phyloP scores from a whole-genome alignment of 257 asterid species.

The Penstemon davidsonii region DNA sequence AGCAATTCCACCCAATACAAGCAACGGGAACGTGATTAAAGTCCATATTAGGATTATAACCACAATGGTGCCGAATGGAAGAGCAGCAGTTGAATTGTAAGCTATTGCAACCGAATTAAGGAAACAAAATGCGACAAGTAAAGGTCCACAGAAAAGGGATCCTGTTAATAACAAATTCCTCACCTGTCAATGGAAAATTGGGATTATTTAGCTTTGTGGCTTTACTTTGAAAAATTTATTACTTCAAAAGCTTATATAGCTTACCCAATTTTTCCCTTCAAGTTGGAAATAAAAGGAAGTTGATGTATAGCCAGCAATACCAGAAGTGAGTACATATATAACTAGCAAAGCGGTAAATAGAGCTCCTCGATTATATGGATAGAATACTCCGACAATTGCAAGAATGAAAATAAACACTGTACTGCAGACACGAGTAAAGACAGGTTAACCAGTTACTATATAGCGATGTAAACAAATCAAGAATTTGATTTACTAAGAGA shows the following conservation, averaged over 20 bases:
- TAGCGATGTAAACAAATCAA: no score
- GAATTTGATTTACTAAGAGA: no score
- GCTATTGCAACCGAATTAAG: conserved; percentile 83
- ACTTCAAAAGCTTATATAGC: background rate
- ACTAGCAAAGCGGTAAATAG: conserved; percentile 58
- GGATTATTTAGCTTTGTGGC: no score
- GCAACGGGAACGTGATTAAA: conserved; percentile 74
- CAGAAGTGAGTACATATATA: conserved; percentile 67
- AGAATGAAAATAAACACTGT: conserved; percentile 57
- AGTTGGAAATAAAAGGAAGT: conserved; percentile 66
- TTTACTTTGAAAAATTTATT: no score
- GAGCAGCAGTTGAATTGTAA: conserved; percentile 83
- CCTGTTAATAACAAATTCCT: conserved; percentile 72
- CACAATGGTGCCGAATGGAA: conserved; percentile 85
- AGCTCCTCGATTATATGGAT: conserved; percentile 74
- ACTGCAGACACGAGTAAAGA: conserved; percentile 34
- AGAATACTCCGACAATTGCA: conserved; percentile 69
- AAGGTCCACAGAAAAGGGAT: conserved; percentile 77
- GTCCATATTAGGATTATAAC: conserved; percentile 87
- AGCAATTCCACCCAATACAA: conserved; percentile 82
- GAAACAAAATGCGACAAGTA: conserved; percentile 71
- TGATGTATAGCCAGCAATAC: conserved; percentile 64
- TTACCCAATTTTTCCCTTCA: conserved; percentile 78
- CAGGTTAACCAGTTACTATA: background rate
- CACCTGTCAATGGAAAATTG: conserved; percentile 43